phyloP scores from a whole-genome alignment of 768 basidiomycete genomes.

The Tylopilus balloui region DNA sequence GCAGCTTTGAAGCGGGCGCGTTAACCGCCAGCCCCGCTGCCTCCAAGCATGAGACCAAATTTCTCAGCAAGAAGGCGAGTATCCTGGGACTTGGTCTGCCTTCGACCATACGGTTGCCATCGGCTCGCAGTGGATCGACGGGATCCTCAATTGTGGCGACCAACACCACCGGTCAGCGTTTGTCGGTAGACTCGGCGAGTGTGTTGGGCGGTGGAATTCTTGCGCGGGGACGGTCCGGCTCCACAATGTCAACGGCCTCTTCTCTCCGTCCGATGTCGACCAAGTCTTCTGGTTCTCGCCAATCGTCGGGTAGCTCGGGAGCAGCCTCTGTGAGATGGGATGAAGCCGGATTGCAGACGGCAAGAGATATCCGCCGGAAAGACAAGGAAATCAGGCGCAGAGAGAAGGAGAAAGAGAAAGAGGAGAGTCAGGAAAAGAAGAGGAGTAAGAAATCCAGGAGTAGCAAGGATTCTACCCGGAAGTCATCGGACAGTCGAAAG shows the following conservation, averaged over 20 bases:
- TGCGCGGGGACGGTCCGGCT: constrained; percentile 34
- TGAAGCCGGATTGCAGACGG: constrained; percentile 45
- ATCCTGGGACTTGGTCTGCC: constrained; percentile 62
- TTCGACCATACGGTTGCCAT: constrained; percentile 46
- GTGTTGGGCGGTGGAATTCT: constrained; percentile 30
- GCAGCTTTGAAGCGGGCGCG: constrained; percentile 67
- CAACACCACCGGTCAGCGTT: constrained; percentile 11
- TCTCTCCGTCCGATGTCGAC: constrained; percentile 48
- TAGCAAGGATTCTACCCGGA: constrained; percentile 35
- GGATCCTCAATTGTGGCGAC: constrained; percentile 31
- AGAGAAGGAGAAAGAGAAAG: constrained; percentile 33
- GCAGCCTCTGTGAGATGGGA: constrained; percentile 47
- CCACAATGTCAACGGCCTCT: constrained; percentile 37
- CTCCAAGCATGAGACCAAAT: constrained; percentile 26
- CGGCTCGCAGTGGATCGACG: constrained; percentile 32
- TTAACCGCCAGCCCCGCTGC: constrained; percentile 38
- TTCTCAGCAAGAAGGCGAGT: constrained; percentile 50
- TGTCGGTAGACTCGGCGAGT: constrained; percentile 32
- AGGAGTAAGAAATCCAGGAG: constrained; percentile 28
- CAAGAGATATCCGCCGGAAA: constrained; percentile 43
- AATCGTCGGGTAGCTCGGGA: constrained; percentile 40
- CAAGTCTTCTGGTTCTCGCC: constrained; percentile 37
- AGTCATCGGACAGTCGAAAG: constrained; percentile 47
- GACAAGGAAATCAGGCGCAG: constrained; percentile 36
- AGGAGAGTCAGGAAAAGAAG: constrained; percentile 30